These are phyloP conservation scores for Boletus sp. DNA, from an alignment of 768 basidiomycete genomes.

Conservation along the genomic window DNA sequence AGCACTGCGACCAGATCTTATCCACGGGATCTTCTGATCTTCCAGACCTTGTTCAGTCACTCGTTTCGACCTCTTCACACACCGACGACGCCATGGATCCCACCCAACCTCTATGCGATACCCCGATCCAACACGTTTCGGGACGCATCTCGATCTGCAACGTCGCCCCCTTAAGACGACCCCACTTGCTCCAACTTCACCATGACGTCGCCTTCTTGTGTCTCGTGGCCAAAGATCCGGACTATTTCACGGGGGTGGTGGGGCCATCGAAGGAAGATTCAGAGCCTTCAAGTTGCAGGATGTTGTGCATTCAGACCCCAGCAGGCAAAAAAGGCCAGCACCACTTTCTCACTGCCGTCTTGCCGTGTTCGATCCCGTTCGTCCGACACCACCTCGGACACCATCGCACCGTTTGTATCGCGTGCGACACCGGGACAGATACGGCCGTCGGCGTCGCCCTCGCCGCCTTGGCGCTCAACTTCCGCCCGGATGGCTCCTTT, in stretches of 20 bases:
- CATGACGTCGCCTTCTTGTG: conserved; percentile 16
- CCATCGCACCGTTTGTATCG: conserved; percentile 44
- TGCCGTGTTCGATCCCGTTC: conserved; percentile 52
- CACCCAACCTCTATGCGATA: not conserved
- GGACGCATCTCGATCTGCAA: conserved; percentile 44
- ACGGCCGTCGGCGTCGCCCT: conserved; percentile 62
- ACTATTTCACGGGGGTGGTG: not conserved
- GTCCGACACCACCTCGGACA: conserved; percentile 39
- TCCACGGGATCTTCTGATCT: conserved; percentile 47
- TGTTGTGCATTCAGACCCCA: conserved; percentile 28
- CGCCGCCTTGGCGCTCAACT: conserved; percentile 55
- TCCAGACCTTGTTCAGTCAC: conserved; percentile 27
- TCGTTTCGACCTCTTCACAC: conserved; percentile 7
- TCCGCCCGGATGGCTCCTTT: conserved; percentile 50
- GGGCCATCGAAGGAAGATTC: not conserved
- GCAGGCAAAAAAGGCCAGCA: conserved; percentile 55
- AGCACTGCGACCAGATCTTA: conserved; percentile 49
- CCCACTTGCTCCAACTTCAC: not conserved
- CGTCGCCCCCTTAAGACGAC: conserved; percentile 26
- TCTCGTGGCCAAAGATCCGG: conserved; percentile 8
- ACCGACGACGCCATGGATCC: not conserved
- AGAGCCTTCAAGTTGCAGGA: not conserved
- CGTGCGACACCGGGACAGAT: conserved; percentile 61
- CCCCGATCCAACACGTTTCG: conserved; percentile 27
- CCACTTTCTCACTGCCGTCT: conserved; percentile 44